phyloP scores from a whole-genome alignment of 2,329 filamentous ascomycete genomes.

The Penicillium sp. region DNA sequence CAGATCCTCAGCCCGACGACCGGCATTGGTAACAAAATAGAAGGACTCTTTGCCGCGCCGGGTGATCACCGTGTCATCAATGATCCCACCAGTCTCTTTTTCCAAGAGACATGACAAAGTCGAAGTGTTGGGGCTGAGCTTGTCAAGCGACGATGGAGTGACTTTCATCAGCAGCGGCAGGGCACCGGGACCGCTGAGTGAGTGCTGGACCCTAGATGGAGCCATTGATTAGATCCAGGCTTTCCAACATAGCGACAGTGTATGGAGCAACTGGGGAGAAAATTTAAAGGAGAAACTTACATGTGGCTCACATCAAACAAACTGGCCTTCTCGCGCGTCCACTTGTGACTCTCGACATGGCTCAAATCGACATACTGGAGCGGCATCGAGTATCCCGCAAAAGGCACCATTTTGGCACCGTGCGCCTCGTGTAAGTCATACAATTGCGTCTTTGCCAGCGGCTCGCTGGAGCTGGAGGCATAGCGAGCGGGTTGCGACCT shows the following conservation, averaged over 20 bases:
- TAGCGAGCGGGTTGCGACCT: conserved; percentile 21
- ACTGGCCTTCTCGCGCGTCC: conserved; percentile 80
- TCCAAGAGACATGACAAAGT: conserved; percentile 81
- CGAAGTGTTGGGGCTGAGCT: conserved; percentile 61
- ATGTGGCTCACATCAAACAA: conserved; percentile 97
- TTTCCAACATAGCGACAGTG: neutral
- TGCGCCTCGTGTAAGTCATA: conserved; percentile 71
- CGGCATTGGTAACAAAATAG: conserved; percentile 95
- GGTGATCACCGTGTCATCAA: conserved; percentile 90
- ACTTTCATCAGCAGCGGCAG: conserved; percentile 75
- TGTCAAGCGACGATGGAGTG: conserved; percentile 67
- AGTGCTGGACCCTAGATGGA: conserved; percentile 62
- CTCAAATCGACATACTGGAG: conserved; percentile 75
- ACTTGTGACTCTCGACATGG: conserved; percentile 78
- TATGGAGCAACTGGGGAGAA: too few species aligned
- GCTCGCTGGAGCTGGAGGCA: conserved; percentile 27
- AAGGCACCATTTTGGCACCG: conserved; percentile 93
- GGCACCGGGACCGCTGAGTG: conserved; percentile 73
- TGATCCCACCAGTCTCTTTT: conserved; percentile 76
- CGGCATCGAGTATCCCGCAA: conserved; percentile 88
- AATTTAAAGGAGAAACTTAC: conserved; percentile 46
- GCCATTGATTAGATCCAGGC: conserved; percentile 6
- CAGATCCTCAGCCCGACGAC: conserved; percentile 81
- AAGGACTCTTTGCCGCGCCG: conserved; percentile 67
- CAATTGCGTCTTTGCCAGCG: conserved; percentile 56